Evolutionary conservation across 2,329 filamentous ascomycete genomes (phyloP), one percentile per base, ranked within the genome.

Genomic region (Diplodia intermedia): DNA sequence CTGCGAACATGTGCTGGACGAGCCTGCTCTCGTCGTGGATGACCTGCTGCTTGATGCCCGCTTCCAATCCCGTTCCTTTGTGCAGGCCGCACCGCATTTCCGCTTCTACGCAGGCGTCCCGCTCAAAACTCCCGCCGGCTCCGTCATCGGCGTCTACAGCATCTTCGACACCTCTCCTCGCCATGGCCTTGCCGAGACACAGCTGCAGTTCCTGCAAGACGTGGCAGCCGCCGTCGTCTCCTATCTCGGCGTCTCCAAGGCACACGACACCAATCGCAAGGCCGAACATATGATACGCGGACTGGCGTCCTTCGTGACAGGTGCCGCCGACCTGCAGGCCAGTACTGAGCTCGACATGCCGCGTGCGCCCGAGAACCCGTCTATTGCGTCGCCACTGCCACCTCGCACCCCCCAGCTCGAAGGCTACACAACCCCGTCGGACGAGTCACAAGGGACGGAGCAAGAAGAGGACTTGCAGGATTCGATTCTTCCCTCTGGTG

Each of bases 281-380:
- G 74, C 75, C 4, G 76, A 79, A 54, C 71, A 72, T 23, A 72
- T 79, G 63, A 75, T 73, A 3, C 72, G 76, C 9, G 76, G 75
- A 1, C 72, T 79, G 0, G 70, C 76, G 3, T 75, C 74, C 0
- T 79, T 79, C 52, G 43, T 60, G 5, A 65, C 61, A 0, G 61
- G 61, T 14, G 57, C 40, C 6, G 38, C 57, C 26, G 57, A 61
- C 26, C 26, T 61, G 14, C 26, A 70, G 71, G 36, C 9, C 11
- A 49, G 2, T 11, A 26, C 5, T 4, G 40, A 61, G 26, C 57
- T 61, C 4, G 57, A 61, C 9, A 26, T 33, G 40, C 40, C 40
- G 5, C 40, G 26, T 11, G 7, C 4, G 8, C 57, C 26, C 3
- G 18, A n/a, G 2, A 15, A 43, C 1, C n/a, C 61, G 4, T 26